Base-by-base conservation (phyloP, 108 stramenopile species). In the Nitzschia sp. region DNA sequence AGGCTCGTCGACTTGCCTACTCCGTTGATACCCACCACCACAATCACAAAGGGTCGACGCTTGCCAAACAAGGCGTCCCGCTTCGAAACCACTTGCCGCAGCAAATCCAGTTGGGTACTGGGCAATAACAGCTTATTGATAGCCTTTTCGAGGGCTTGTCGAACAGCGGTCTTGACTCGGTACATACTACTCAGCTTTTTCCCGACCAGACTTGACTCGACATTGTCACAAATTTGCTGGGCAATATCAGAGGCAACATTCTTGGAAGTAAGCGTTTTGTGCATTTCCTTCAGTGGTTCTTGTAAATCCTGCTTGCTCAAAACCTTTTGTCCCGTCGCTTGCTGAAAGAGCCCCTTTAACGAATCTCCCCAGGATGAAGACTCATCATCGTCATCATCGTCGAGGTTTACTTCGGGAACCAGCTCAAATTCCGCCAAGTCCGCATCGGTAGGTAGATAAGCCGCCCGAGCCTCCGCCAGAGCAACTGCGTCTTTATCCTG, bases 11-110 rank as follows among this genome's bases (percentile, higher is more conserved):
- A 89, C 73, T 97, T 97, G 17, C 93, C 90, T 56, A 92, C 86
- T 35, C 97, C 97, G 77, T 98, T 98, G 69, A 98, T 95, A 15
- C 97, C 97, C n/a, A 94, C 85, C 67, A 97, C 95, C 8, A 91
- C 93, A 80, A 97, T 93, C 2, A 89, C 81, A 72, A 92, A 98
- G 6, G 95, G 92, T 55, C 66, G 73, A 45, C 77, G 58, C 13
- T 62, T 80, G 41, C 77, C 76, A 68, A 86, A 79, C 4, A 85
- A 29, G 11, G 79, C 73, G 26, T 66, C 72, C 21, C 70, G 38
- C 58, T 88, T 91, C 32, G 82, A 77, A 15, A 88, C 72, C 3
- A 86, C 83, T 22, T 73, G 72, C 23, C 85, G 74, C 52, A 90
- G 63, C 13, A 90, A 34, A 71, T 87, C 83, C 31, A 90, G 74